Evolutionary conservation across 1,139 yeast genomes (phyloP), one percentile per base, ranked within the genome.

Genomic region (Saccharomycopsis hybrid): DNA sequence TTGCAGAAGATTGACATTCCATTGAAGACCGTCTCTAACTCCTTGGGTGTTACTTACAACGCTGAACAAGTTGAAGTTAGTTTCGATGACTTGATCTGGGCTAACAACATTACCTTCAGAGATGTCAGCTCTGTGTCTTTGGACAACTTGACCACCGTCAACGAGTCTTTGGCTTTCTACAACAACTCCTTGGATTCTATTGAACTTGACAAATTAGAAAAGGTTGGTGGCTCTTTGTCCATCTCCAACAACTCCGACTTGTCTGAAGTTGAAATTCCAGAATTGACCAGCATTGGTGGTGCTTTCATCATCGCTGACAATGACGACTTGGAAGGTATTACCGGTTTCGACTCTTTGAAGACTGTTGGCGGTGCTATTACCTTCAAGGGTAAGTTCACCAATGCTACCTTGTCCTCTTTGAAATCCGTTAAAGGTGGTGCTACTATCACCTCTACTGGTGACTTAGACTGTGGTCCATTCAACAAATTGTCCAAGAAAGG

Each of bases 391-490:
- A 71, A 78, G 68, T 88, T 90, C 71, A 74, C 80, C 67, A 77
- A 82, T 64, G 92, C 95, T 66, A 72, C 87, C 57, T 77, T 92
- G 67, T 79, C 82, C 59, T 64, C 78, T 42, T 79, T 92, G 67
- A 73, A 70, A 61, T 78, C 83, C 63, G 95, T 92, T 64, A 78
- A 80, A 68, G 98, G 98, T 78, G 96, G 96, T 68, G 94, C 90
- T 72, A 72, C 73, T 64, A 76, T 92, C 66, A 83, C 83, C 67
- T 78, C 96, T 54, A 65, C 69, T 54, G 85, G 85, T 66, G 82
- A 82, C 63, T 81, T 88, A 71, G 78, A 87, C 72, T 92, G 97
- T 79, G 69, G 75, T 58, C 74, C 78, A 54, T 88, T 88, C 77
- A 78, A 83, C 70, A 66, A 68, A 55, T 75, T 83, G 67, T 77